These are phyloP conservation scores for Fomitiporia mediterranea DNA, from an alignment of 1,284 basidiomycete genomes.

Conservation along the genomic window DNA sequence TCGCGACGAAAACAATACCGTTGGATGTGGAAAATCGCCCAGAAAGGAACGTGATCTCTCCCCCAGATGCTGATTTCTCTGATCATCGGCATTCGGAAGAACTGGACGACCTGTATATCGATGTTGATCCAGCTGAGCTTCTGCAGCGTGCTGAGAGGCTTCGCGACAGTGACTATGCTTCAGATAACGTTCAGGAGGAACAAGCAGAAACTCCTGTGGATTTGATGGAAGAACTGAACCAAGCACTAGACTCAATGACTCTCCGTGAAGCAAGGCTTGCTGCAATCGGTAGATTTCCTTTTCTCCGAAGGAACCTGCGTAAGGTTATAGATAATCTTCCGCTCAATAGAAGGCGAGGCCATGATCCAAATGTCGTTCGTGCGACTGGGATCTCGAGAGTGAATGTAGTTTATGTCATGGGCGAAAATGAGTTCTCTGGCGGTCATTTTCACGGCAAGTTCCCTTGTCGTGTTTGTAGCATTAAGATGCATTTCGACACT, in stretches of 20 bases:
- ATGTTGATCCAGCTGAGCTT: not conserved
- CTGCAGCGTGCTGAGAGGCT: not conserved
- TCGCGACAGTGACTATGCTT: too few species aligned
- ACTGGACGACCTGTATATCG: not conserved
- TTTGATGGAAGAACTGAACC: not conserved
- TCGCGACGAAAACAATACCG: not conserved
- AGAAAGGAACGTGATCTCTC: not conserved
- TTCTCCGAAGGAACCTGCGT: slow-evolving; percentile 19
- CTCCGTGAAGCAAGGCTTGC: not conserved
- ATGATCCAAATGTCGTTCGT: not conserved
- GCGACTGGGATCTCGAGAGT: not conserved
- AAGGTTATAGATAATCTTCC: slow-evolving; percentile 7
- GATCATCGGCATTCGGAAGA: not conserved
- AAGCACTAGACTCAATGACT: not conserved
- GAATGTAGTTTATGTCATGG: not conserved
- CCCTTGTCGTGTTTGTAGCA: slow-evolving; percentile 58
- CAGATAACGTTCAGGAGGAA: not conserved
- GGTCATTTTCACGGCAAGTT: slow-evolving; percentile 29
- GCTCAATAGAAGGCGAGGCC: not conserved
- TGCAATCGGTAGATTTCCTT: slow-evolving; percentile 6
- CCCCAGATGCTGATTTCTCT: not conserved
- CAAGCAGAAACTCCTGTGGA: not conserved
- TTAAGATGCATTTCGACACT: slow-evolving; percentile 44
- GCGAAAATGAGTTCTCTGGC: not conserved
- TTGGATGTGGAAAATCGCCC: not conserved